phyloP scores from a whole-genome alignment of 1,284 basidiomycete genomes.

The Fomitopsis betulina region DNA sequence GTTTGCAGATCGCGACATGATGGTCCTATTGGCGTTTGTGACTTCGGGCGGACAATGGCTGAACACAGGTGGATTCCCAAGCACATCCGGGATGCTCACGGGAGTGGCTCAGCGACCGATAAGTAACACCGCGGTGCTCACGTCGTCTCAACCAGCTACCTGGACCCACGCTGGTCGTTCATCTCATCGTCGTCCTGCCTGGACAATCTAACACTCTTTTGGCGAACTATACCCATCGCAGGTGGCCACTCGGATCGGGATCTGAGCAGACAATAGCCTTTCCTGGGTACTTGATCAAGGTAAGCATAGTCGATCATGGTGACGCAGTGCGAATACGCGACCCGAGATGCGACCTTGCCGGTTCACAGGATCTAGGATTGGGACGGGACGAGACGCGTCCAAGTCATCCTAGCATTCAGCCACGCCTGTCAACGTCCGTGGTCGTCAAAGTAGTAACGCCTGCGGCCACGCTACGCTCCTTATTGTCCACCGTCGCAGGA shows the following conservation, averaged over 20 bases:
- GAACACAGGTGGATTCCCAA: background rate
- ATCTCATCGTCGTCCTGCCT: background rate
- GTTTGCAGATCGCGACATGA: background rate
- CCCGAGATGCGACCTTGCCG: background rate
- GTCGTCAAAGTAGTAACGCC: background rate
- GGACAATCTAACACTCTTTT: background rate
- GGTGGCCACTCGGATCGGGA: background rate
- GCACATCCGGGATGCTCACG: background rate
- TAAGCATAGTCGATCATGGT: background rate
- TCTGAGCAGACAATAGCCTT: background rate
- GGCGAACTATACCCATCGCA: background rate
- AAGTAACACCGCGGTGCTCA: background rate
- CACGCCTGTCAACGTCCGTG: background rate
- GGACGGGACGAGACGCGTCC: background rate
- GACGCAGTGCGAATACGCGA: background rate
- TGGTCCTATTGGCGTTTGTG: background rate
- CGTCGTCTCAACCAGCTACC: background rate
- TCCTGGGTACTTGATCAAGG: background rate
- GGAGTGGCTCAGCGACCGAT: background rate
- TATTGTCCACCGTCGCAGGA: background rate
- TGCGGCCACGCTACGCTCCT: background rate
- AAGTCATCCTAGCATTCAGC: background rate
- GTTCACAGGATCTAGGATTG: background rate
- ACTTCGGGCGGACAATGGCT: slow-evolving; percentile 1
- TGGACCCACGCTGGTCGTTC: background rate